Conservation (phyloP, 2,329 filamentous ascomycete genomes). For the Aaosphaeria arxii region DNA sequence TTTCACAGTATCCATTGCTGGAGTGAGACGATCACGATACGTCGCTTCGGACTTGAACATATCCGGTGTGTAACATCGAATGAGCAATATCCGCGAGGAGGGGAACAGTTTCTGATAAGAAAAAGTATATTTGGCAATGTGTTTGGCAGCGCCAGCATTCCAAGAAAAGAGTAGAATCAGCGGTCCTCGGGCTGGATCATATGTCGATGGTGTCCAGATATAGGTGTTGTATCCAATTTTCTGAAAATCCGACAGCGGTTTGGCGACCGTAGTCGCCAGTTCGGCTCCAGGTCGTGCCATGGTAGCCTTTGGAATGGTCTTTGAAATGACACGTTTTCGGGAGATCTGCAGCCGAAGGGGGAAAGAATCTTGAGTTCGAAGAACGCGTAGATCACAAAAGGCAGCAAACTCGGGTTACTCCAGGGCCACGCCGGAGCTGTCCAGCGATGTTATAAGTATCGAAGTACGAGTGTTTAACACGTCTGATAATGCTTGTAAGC, state of each 20-base stretch:
- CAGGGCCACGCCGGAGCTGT: background rate
- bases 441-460: too few species aligned
- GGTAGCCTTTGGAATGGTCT: too few species aligned
- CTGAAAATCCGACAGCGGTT: slow-evolving; percentile 28
- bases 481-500: too few species aligned
- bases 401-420: too few species aligned
- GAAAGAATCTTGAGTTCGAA: too few species aligned
- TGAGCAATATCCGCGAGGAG: slow-evolving; percentile 25
- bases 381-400: too few species aligned
- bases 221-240: slow-evolving; percentile 33
- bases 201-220: slow-evolving; percentile 22
- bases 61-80: slow-evolving; percentile 27
- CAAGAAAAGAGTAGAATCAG: slow-evolving; percentile 33
- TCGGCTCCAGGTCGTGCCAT: too few species aligned
- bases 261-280: background rate
- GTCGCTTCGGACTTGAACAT: slow-evolving; percentile 20
- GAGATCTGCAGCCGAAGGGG: too few species aligned
- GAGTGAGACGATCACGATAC: slow-evolving; percentile 15
- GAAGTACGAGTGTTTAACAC: too few species aligned
- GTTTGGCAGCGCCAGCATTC: slow-evolving; percentile 33
- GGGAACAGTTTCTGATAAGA: slow-evolving; percentile 31
- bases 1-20: slow-evolving; percentile 24
- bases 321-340: too few species aligned
- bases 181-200: slow-evolving; percentile 10
- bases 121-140: slow-evolving; percentile 37